Evolutionary conservation across 805 yeast genomes (phyloP), one percentile per base, ranked within the genome.

Genomic region (Sugiyamaella floridensis): DNA sequence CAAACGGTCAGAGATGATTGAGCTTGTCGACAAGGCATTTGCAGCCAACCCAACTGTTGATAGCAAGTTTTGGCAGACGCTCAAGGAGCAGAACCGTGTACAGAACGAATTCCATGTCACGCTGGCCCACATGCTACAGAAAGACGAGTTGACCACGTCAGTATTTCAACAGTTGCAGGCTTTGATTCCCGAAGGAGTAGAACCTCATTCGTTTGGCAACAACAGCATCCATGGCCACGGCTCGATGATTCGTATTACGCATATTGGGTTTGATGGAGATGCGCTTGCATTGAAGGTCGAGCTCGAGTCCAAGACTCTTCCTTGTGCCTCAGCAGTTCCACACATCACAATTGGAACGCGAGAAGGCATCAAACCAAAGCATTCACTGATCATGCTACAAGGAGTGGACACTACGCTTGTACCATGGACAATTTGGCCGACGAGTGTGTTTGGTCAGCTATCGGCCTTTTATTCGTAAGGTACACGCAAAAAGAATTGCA

Each of bases 341-440:
- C 97, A 90, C 64, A 77, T 89, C 43, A 90, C 97, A 0, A 62
- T 88, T 12, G 96, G 90, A 0, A 78, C 87, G 0, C 62, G 70
- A 1, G 60, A 71, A 1, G 70, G 71, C 0, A 71, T 77, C 2
- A 71, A 67, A 49, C 82, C 93, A 0, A 64, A 71, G 20, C 77
- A 79, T 57, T 78, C 90, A 1, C 82, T 83, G 55, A 57, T 43
- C 2, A 59, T 74, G 58, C 53, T 75, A 11, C 56, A 41, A 5
- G 44, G 47, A 14, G 26, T 44, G 14, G 26, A 26, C 8, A 26
- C 55, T 7, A 40, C 44, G 28, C 48, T 43, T n/a, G 10, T 43
- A 7, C 49, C 42, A 6, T 60, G 62, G 60, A 58, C 57, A 32
- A 40, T 60, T 11, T 56, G 57, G 41, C 63, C 60, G 6, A 15